phyloP scores from a whole-genome alignment of 2,329 filamentous ascomycete genomes.

The Didymella pinodella region DNA sequence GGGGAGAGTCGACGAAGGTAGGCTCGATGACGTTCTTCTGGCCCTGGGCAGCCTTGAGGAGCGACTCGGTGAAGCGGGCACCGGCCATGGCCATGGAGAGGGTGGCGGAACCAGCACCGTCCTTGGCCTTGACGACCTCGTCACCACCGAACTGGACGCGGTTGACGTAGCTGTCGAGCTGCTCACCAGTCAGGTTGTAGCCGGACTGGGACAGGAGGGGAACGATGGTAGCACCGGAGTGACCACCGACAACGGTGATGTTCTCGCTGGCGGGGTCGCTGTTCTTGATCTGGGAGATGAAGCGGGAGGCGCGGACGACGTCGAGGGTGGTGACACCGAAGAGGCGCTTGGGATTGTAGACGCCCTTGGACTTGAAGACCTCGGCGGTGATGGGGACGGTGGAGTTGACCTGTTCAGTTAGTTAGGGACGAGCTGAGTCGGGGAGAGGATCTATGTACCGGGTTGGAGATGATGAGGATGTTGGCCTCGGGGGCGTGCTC shows the following conservation, averaged over 20 bases:
- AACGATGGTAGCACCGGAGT: constrained; percentile 98
- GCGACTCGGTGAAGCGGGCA: constrained; percentile 82
- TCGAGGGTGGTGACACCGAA: constrained; percentile 99
- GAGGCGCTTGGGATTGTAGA: constrained; percentile 99
- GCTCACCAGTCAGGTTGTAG: constrained; percentile 83
- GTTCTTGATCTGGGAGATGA: constrained; percentile 92
- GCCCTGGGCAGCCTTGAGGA: constrained; percentile 91
- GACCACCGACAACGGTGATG: constrained; percentile 94
- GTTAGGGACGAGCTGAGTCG: background rate
- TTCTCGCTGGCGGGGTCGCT: constrained; percentile 92
- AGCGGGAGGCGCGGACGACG: constrained; percentile 95
- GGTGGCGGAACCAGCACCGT: constrained; percentile 94
- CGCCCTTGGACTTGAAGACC: constrained; percentile 92
- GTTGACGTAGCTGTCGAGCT: constrained; percentile 79
- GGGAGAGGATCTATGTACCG: constrained; percentile 60
- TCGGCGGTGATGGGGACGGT: constrained; percentile 97
- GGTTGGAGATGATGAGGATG: constrained; percentile 97
- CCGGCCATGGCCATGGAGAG: constrained; percentile 99
- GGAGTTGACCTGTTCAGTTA: constrained; percentile 77
- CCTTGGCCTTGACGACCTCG: constrained; percentile 99
- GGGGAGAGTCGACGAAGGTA: constrained; percentile 93
- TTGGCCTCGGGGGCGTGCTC: constrained; percentile 90
- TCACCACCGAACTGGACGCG: constrained; percentile 99
- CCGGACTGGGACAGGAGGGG: constrained; percentile 94
- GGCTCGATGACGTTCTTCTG: constrained; percentile 96